phyloP scores from a whole-genome alignment of 148 eudicot genomes.

The Camellia granthamiana region DNA sequence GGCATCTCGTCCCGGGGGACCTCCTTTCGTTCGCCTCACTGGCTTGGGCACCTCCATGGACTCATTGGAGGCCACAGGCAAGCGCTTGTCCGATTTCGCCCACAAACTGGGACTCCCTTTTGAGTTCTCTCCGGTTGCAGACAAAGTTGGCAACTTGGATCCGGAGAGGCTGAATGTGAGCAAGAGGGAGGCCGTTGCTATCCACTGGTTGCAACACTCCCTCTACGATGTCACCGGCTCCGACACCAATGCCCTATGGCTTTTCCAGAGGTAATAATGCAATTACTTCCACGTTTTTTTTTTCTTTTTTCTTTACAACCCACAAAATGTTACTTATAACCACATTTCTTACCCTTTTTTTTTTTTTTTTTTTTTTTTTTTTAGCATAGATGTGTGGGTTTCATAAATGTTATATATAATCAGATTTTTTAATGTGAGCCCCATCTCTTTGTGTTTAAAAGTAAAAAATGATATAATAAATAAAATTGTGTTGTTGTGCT shows the following conservation, averaged over 20 bases:
- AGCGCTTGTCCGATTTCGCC: conserved; percentile 75
- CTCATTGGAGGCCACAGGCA: conserved; percentile 80
- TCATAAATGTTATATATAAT: no score
- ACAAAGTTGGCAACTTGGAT: conserved; percentile 75
- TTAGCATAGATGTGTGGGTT: no score
- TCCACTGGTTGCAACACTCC: conserved; percentile 96
- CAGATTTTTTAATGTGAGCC: no score
- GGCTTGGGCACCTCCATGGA: conserved; percentile 77
- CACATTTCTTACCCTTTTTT: no score
- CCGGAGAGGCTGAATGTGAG: conserved; percentile 65
- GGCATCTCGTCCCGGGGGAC: conserved; percentile 86
- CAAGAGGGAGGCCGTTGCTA: conserved; percentile 84
- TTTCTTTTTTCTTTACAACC: no score
- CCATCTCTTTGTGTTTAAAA: no score
- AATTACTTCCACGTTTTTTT: no score
- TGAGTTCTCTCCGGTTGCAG: conserved; percentile 75
- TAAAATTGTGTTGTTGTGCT: no score
- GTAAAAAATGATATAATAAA: no score
- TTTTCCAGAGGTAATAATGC: conserved; percentile 69
- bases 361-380: no score
- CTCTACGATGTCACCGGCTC: conserved; percentile 92
- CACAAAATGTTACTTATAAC: no score
- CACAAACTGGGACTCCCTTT: conserved; percentile 79
- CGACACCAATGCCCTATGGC: conserved; percentile 70
- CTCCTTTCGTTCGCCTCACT: conserved; percentile 73